phyloP scores from a whole-genome alignment of 768 basidiomycete genomes.

The Chlorophyllum brunneum region DNA sequence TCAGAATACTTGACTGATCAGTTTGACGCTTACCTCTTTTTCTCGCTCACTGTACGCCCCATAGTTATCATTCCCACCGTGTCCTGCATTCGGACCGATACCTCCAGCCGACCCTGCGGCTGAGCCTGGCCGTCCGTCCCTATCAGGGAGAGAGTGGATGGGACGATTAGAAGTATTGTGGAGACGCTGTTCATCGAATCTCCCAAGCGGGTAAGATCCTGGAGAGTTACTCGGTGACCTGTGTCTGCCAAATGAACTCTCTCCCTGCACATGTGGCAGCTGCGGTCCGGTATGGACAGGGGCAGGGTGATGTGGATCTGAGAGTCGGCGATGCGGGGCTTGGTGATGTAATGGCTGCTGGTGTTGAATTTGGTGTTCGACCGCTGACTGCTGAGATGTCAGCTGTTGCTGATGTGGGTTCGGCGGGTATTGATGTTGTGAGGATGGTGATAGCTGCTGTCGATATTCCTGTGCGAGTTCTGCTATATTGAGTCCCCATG shows the following conservation, averaged over 20 bases:
- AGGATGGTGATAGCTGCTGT: slow-evolving; percentile 32
- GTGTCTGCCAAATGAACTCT: slow-evolving; percentile 19
- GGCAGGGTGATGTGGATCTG: slow-evolving; percentile 27
- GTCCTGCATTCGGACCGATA: slow-evolving; percentile 17
- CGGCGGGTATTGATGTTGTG: slow-evolving; percentile 26
- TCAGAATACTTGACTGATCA: slow-evolving; percentile 6
- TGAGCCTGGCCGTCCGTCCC: slow-evolving; percentile 19
- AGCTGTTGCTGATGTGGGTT: slow-evolving; percentile 19
- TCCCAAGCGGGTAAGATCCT: slow-evolving; percentile 26
- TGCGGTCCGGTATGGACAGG: slow-evolving; percentile 22
- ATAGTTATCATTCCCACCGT: slow-evolving; percentile 20
- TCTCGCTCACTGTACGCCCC: slow-evolving; percentile 17
- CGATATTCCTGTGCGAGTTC: slow-evolving; percentile 43
- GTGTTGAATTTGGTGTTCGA: slow-evolving; percentile 17
- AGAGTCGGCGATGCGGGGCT: slow-evolving; percentile 25
- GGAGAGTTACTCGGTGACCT: slow-evolving; percentile 27
- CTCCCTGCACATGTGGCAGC: slow-evolving; percentile 27
- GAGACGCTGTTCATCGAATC: slow-evolving; percentile 33
- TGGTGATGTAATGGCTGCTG: slow-evolving; percentile 19
- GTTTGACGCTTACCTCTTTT: slow-evolving; percentile 15
- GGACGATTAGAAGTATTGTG: slow-evolving; percentile 20
- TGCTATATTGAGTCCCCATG: slow-evolving; percentile 58
- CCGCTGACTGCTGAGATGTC: slow-evolving; percentile 18
- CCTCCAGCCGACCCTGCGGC: slow-evolving; percentile 15
- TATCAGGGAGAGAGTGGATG: slow-evolving; percentile 16